These are phyloP conservation scores for Cochlearia excelsa DNA, from an alignment of 345 rosid species.

Conservation along the genomic window DNA sequence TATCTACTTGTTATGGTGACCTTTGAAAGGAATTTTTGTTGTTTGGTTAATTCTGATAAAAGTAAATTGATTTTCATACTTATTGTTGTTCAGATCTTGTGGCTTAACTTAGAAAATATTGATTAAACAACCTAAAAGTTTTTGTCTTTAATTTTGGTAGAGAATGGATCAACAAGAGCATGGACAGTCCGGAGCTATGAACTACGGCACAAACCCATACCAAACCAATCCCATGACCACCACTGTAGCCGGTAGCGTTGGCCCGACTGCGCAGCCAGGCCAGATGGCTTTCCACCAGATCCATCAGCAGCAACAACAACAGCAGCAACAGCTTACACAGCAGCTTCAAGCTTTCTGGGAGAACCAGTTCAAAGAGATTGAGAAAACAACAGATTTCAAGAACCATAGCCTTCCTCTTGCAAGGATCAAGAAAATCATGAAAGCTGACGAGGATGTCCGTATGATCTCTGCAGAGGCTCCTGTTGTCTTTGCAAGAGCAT, in stretches of 20 bases:
- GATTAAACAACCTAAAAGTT: too few relatives aligned
- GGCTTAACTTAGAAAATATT: too few relatives aligned
- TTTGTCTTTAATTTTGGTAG: conserved; percentile 1
- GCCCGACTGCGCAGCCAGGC: conserved; percentile 27
- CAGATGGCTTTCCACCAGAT: conserved; percentile 66
- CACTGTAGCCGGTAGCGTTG: conserved; percentile 31
- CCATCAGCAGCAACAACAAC: conserved; percentile 85
- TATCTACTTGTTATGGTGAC: too few relatives aligned
- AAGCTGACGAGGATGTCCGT: conserved; percentile 94
- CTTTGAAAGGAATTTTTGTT: too few relatives aligned
- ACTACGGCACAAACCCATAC: conserved; percentile 62
- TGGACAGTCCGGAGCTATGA: conserved; percentile 62
- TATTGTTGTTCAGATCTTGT: too few relatives aligned
- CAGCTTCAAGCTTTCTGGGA: conserved; percentile 89
- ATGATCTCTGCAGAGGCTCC: conserved; percentile 99
- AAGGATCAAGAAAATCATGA: conserved; percentile 98
- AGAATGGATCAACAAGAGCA: conserved; percentile 72
- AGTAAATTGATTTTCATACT: too few relatives aligned
- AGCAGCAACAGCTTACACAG: conserved; percentile 61
- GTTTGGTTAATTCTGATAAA: too few relatives aligned
- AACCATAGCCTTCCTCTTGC: conserved; percentile 93
- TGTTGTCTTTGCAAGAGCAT: conserved; percentile 88
- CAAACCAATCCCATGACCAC: conserved; percentile 57
- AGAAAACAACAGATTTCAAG: conserved; percentile 78
- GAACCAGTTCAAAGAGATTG: conserved; percentile 76